phyloP scores from a whole-genome alignment of 148 eudicot species.

The Chenopodium album region DNA sequence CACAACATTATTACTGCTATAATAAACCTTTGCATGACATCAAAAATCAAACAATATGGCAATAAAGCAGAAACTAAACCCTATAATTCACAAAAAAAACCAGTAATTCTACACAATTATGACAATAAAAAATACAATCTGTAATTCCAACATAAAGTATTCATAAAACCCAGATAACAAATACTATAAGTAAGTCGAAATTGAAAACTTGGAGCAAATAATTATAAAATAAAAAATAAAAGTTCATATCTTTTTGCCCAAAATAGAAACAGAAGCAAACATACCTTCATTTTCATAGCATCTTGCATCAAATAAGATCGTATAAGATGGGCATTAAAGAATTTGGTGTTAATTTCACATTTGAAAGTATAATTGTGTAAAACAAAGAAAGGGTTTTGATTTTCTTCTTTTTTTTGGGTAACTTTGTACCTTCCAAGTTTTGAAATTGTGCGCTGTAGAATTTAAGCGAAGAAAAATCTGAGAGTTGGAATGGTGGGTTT shows the following conservation, averaged over 20 bases:
- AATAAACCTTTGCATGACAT: not conserved
- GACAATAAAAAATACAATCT: not conserved
- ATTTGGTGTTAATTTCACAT: not conserved
- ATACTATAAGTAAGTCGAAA: not conserved
- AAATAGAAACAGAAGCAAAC: conserved; percentile 9
- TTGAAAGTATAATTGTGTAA: not conserved
- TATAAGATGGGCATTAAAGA: not conserved
- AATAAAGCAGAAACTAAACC: not conserved
- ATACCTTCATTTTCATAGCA: conserved; percentile 23
- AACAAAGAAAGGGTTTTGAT: not conserved
- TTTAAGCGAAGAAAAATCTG: not conserved
- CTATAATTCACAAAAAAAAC: not conserved
- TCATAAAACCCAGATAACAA: not conserved
- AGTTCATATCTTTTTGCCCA: not conserved
- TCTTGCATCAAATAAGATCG: conserved; percentile 17
- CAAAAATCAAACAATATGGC: not conserved
- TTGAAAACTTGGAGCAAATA: no score
- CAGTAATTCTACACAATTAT: not conserved
- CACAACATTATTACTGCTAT: not conserved
- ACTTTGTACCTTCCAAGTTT: not conserved
- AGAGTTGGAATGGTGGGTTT: no score
- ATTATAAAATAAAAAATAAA: not conserved
- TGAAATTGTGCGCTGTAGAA: not conserved
- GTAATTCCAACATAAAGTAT: not conserved
- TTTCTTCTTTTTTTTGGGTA: not conserved